phyloP scores from a whole-genome alignment of 1,284 basidiomycete genomes.

The Ganoderma multipileum region DNA sequence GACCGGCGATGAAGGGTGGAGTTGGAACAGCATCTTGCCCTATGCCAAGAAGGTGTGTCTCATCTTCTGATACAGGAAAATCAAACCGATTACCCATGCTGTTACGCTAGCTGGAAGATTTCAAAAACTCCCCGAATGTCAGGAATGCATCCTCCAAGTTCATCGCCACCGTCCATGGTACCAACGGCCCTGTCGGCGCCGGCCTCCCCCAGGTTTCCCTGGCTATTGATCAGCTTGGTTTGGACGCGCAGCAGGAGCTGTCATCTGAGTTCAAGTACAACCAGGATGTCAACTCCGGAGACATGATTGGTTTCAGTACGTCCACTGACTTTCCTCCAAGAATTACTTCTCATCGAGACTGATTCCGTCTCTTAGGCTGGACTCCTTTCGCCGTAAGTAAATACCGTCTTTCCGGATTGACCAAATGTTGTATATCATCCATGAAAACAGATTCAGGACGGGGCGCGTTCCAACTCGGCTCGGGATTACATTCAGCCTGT shows the following conservation, averaged over 20 bases:
- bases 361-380: constrained; percentile 3
- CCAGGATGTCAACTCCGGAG: constrained; percentile 46
- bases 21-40: constrained; percentile 35
- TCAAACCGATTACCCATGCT: background rate
- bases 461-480: constrained; percentile 40
- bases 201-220: constrained; percentile 43
- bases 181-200: constrained; percentile 39
- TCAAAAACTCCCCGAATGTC: constrained; percentile 14
- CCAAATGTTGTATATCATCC: background rate
- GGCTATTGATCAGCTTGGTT: constrained; percentile 39
- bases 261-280: constrained; percentile 46
- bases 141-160: constrained; percentile 20
- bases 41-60: constrained; percentile 34
- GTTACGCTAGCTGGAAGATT: background rate
- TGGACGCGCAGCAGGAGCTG: constrained; percentile 41
- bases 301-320: constrained; percentile 47
- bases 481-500: constrained; percentile 39
- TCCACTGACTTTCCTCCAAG: constrained; percentile 12
- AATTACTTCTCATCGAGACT: background rate
- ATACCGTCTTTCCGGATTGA: background rate
- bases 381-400: constrained; percentile 15
- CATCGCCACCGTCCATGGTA: constrained; percentile 22
- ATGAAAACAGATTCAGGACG: constrained; percentile 22
- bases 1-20: constrained; percentile 41
- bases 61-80: background rate